Percentiles rank a stretch among this genome's conserved stretches.
phyloP scores from a whole-genome alignment of 441 rosid genomes.

The Mallotus repandus region DNA sequence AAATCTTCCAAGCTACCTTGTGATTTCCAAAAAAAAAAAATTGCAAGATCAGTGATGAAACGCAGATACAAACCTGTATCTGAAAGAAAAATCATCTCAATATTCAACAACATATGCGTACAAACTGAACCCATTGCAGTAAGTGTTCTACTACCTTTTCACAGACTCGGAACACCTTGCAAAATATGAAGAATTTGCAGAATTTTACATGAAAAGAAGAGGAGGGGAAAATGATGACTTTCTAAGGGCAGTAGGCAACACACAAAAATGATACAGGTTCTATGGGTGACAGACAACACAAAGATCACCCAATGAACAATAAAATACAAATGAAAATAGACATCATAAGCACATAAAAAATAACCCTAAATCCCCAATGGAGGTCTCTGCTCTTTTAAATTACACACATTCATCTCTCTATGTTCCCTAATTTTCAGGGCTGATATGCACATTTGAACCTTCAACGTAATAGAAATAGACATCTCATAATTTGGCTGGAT shows the following conservation, averaged over 20 bases:
- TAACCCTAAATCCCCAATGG: constrained; percentile 21
- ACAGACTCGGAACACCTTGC: constrained; percentile 30
- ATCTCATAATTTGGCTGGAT: constrained; percentile 20
- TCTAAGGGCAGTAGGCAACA: constrained; percentile 11
- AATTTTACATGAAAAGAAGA: constrained; percentile 25
- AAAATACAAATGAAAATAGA: constrained; percentile 25
- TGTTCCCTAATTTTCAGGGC: constrained; percentile 12
- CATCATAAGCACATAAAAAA: constrained; percentile 16
- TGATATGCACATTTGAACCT: constrained; percentile 23
- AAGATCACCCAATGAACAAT: constrained; percentile 20
- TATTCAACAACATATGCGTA: constrained; percentile 25
- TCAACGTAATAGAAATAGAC: constrained; percentile 6
- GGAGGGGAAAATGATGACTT: background rate
- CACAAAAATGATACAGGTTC: constrained; percentile 26
- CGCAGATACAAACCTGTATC: background rate
- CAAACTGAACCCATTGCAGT: constrained; percentile 22
- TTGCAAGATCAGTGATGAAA: background rate
- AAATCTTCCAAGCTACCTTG: too few relatives aligned
- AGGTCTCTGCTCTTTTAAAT: constrained; percentile 15
- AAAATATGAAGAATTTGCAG: constrained; percentile 24
- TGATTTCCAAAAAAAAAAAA: too few relatives aligned
- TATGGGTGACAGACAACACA: constrained; percentile 13
- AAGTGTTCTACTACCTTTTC: constrained; percentile 19
- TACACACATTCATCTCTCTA: constrained; percentile 3
- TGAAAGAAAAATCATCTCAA: constrained; percentile 19